phyloP scores from a whole-genome alignment of 345 rosid genomes.

The Physaria fendleri region DNA sequence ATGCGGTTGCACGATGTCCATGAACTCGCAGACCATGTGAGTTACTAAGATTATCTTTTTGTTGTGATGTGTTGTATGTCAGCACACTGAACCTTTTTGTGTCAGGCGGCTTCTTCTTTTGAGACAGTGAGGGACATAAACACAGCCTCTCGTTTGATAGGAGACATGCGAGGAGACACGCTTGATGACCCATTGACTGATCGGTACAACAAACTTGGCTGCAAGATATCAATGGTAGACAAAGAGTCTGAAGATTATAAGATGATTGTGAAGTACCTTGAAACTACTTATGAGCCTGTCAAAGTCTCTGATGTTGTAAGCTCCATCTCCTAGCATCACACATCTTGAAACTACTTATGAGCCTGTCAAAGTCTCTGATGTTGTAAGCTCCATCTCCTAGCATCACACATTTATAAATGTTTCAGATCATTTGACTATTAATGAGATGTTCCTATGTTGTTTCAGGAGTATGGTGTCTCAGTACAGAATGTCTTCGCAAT shows the following conservation, averaged over 20 bases:
- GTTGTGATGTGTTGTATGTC: neutral
- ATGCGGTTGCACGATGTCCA: constrained; percentile 51
- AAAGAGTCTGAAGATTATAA: constrained; percentile 67
- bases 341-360: constrained; percentile 65
- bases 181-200: constrained; percentile 68
- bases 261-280: constrained; percentile 58
- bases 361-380: constrained; percentile 61
- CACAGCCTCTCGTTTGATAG: constrained; percentile 64
- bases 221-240: constrained; percentile 47
- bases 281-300: constrained; percentile 68
- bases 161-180: constrained; percentile 60
- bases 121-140: constrained; percentile 63
- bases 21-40: constrained; percentile 74
- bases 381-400: constrained; percentile 28
- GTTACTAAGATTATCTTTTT: neutral
- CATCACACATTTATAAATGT: neutral
- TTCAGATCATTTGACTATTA: neutral
- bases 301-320: constrained; percentile 61
- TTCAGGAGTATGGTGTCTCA: constrained; percentile 55
- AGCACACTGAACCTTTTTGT: neutral
- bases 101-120: constrained; percentile 53
- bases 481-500: constrained; percentile 55
- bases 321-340: neutral
- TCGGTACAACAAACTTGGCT: constrained; percentile 46
- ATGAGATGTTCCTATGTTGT: neutral